phyloP scores from a whole-genome alignment of 2,329 filamentous ascomycete genomes.

The Beauveria scarabaeidicola region DNA sequence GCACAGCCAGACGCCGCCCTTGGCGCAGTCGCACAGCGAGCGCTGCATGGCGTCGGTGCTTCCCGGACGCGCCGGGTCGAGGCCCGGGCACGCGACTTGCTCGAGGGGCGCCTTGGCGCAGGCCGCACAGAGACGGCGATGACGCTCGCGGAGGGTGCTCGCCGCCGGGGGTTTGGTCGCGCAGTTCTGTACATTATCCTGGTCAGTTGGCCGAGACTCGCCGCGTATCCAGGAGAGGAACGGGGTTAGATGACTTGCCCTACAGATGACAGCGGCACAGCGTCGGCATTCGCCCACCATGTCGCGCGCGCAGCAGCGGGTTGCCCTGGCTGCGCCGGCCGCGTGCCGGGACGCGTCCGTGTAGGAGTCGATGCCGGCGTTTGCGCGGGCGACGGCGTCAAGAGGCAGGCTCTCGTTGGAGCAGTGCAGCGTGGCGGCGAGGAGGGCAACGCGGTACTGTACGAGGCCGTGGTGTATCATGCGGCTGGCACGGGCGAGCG shows the following conservation, averaged over 20 bases:
- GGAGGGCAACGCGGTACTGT: conserved; percentile 66
- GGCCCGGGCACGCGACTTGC: conserved; percentile 36
- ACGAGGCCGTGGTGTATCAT: conserved; percentile 70
- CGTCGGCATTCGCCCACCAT: conserved; percentile 76
- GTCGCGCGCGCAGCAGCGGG: conserved; percentile 79
- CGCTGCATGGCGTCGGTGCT: conserved; percentile 48
- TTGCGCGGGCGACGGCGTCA: conserved; percentile 45
- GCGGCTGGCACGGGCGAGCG: conserved; percentile 73
- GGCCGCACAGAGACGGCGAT: conserved; percentile 70
- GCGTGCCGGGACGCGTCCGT: conserved; percentile 44
- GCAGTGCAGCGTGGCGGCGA: conserved; percentile 71
- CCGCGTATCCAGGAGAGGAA: no score
- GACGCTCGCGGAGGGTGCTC: conserved; percentile 59
- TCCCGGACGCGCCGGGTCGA: conserved; percentile 39
- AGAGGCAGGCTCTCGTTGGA: conserved; percentile 56
- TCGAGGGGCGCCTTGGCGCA: conserved; percentile 66
- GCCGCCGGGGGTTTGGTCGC: conserved; percentile 71
- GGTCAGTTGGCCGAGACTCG: background rate
- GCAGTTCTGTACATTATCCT: conserved; percentile 60
- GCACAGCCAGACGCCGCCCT: conserved; percentile 70
- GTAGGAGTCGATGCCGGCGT: conserved; percentile 44
- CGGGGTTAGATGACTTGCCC: conserved; percentile 45
- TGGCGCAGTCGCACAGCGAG: conserved; percentile 44
- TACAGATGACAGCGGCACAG: conserved; percentile 70
- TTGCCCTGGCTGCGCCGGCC: conserved; percentile 56